phyloP scores from a whole-genome alignment of 2,329 filamentous ascomycete genomes.

The Fusarium sp. region DNA sequence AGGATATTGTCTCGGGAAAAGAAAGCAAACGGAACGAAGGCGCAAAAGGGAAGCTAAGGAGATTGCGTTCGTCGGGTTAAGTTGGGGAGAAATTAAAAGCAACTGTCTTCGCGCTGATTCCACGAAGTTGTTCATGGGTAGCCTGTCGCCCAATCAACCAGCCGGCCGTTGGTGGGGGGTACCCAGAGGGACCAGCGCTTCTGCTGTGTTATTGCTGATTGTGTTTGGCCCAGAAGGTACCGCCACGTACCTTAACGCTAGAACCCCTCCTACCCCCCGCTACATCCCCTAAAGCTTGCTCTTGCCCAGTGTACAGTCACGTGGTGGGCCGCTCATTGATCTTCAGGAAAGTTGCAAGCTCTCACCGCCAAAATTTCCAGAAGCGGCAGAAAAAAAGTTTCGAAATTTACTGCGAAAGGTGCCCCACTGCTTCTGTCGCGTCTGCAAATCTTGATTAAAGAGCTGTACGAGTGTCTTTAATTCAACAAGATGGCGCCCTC shows the following conservation, averaged over 20 bases:
- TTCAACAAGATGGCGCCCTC: constrained; percentile 58
- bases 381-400: constrained; percentile 50
- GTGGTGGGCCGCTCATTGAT: constrained; percentile 7
- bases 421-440: constrained; percentile 38
- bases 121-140: constrained; percentile 37
- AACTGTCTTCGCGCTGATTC: constrained; percentile 44
- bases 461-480: constrained; percentile 6
- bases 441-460: constrained; percentile 36
- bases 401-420: constrained; percentile 30
- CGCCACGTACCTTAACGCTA: constrained; percentile 23
- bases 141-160: constrained; percentile 50
- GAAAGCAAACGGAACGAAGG: constrained; percentile 10
- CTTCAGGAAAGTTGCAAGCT: neutral
- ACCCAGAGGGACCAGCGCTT: constrained; percentile 35
- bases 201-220: constrained; percentile 22
- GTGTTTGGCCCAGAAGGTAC: constrained; percentile 18
- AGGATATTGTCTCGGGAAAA: constrained; percentile 14
- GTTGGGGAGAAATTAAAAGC: constrained; percentile 48
- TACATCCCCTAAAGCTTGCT: constrained; percentile 20
- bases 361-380: constrained; percentile 51
- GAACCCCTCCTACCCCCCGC: constrained; percentile 26
- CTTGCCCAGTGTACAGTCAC: constrained; percentile 29
- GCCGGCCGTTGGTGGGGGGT: constrained; percentile 41
- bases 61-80: constrained; percentile 42
- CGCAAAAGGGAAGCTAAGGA: constrained; percentile 26